phyloP scores from a whole-genome alignment of 2,329 filamentous ascomycete genomes.

The Hymenotorrendiella dingleyae region DNA sequence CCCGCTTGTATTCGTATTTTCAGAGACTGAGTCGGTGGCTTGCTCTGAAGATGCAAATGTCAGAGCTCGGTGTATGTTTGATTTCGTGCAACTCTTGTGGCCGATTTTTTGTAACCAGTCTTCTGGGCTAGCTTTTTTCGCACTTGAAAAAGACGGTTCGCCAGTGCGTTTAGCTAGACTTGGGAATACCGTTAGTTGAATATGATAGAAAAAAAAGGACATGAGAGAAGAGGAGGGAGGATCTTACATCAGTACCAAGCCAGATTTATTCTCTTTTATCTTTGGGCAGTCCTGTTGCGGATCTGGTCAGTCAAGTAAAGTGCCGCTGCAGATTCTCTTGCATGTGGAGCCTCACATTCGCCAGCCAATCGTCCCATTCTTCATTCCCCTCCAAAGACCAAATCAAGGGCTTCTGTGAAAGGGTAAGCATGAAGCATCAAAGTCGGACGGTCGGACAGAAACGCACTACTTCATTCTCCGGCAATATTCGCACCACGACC shows the following conservation, averaged over 20 bases:
- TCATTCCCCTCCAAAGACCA: not conserved
- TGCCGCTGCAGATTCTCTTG: no score
- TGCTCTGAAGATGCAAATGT: not conserved
- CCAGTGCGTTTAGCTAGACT: constrained; percentile 8
- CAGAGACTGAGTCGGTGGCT: not conserved
- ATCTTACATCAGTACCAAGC: constrained; percentile 4
- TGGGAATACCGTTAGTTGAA: not conserved
- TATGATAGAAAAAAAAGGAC: not conserved
- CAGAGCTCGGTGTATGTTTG: constrained; percentile 3
- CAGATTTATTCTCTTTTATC: constrained; percentile 1
- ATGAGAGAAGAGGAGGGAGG: no score
- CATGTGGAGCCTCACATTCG: constrained; percentile 3
- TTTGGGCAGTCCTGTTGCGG: not conserved
- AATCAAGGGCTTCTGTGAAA: not conserved
- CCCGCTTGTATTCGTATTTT: not conserved
- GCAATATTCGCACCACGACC: constrained; percentile 4
- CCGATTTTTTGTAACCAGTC: constrained; percentile 3
- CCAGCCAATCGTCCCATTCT: constrained; percentile 5
- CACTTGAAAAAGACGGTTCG: not conserved
- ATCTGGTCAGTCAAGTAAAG: not conserved
- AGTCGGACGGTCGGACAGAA: no score
- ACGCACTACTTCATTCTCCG: not conserved
- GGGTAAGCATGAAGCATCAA: no score
- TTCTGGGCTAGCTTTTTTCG: not conserved
- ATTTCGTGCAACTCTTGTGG: not conserved